Conservation (phyloP, 2,329 filamentous ascomycete genomes). For the Thermochaetoides dissita region DNA sequence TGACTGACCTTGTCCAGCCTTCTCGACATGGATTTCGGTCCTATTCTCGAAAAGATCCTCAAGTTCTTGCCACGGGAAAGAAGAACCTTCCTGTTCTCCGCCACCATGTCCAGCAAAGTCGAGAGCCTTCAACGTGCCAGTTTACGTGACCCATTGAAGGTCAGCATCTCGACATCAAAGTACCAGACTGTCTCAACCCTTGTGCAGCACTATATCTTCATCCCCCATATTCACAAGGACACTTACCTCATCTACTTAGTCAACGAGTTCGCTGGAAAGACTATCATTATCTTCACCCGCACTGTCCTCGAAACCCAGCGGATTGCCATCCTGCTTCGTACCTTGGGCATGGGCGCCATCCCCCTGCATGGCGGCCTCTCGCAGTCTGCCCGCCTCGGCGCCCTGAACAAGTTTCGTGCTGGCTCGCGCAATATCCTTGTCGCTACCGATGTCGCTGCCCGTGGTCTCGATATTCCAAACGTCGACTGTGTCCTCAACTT, state of each 20-base stretch:
- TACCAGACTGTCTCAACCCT: constrained; percentile 88
- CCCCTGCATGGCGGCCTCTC: constrained; percentile 86
- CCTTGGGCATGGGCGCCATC: constrained; percentile 78
- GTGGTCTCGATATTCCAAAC: constrained; percentile 84
- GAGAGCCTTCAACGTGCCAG: constrained; percentile 85
- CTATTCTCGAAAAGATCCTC: constrained; percentile 81
- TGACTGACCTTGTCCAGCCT: constrained; percentile 26
- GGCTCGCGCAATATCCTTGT: constrained; percentile 75
- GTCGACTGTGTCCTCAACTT: constrained; percentile 79
- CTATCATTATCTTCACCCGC: constrained; percentile 77
- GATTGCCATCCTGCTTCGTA: constrained; percentile 66
- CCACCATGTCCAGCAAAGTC: constrained; percentile 87
- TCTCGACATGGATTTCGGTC: constrained; percentile 87
- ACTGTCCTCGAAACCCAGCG: constrained; percentile 87
- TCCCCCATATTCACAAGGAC: constrained; percentile 79
- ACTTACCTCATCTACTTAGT: constrained; percentile 74
- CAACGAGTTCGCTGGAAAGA: constrained; percentile 77
- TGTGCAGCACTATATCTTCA: constrained; percentile 73
- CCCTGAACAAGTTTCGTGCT: constrained; percentile 78
- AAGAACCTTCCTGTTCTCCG: constrained; percentile 80
- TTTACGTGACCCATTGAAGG: constrained; percentile 67
- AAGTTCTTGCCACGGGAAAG: constrained; percentile 70
- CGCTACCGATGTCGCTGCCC: constrained; percentile 84
- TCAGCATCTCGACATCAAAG: constrained; percentile 68
- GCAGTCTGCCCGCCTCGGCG: constrained; percentile 73